Conservation (phyloP, 163 green algal genomes). For the Prototheca wickerhamii region DNA sequence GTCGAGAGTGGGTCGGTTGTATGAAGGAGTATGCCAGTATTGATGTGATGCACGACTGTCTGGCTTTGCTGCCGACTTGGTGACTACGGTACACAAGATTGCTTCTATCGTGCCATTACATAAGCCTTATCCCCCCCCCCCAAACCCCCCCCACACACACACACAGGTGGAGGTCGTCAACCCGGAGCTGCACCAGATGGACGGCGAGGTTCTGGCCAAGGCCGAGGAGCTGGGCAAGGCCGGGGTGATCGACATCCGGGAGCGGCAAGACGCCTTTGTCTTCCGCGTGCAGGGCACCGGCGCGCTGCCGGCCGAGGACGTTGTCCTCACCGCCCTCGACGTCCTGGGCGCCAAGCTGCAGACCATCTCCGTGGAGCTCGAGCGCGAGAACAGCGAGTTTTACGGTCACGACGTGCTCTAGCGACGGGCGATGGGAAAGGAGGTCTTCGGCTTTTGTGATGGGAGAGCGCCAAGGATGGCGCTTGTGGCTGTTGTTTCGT, state of each 20-base stretch:
- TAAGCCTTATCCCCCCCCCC: neutral
- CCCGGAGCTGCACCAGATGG: slow-evolving; percentile 69
- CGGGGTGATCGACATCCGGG: slow-evolving; percentile 58
- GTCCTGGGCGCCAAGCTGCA: slow-evolving; percentile 37
- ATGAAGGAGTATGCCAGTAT: neutral
- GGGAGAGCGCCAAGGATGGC: too few species aligned
- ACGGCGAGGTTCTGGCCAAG: slow-evolving; percentile 71
- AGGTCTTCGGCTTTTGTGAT: too few species aligned
- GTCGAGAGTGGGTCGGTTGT: neutral
- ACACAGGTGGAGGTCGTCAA: slow-evolving; percentile 61
- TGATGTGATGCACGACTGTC: too few species aligned
- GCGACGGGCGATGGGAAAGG: too few species aligned
- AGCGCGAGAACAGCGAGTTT: neutral
- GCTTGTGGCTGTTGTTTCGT: too few species aligned
- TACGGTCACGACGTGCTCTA: neutral
- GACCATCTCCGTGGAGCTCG: slow-evolving; percentile 21
- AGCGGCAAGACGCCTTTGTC: slow-evolving; percentile 70
- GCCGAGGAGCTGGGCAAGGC: slow-evolving; percentile 73
- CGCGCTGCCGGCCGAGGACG: slow-evolving; percentile 54
- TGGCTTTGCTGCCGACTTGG: neutral
- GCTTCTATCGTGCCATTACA: neutral
- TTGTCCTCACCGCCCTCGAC: slow-evolving; percentile 50
- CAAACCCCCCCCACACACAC: slow-evolving; percentile 1
- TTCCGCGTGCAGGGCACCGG: slow-evolving; percentile 95
- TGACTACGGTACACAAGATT: neutral